A percentile compares a stretch with the other conserved stretches of the same genome.
These are phyloP conservation scores for Eutrema salsugineum DNA, from an alignment of 441 rosid genomes.

Conservation along the genomic window DNA sequence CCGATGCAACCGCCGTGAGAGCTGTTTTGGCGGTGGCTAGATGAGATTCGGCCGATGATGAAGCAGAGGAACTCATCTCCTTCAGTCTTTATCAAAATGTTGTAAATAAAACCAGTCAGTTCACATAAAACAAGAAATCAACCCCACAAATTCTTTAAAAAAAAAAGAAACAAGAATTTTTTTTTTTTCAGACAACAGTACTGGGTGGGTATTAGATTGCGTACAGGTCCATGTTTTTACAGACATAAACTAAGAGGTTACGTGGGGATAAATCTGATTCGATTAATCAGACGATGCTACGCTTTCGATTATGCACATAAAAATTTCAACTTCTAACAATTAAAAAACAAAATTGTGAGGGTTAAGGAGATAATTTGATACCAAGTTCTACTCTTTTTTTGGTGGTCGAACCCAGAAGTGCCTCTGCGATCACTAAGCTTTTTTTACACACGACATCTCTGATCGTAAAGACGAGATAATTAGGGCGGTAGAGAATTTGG, in stretches of 20 bases:
- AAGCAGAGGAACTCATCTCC: slow-evolving; percentile 21
- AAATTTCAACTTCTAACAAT: background rate
- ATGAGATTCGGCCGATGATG: slow-evolving; percentile 33
- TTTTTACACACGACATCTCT: background rate
- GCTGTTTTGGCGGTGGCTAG: slow-evolving; percentile 50
- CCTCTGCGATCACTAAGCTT: slow-evolving; percentile 13
- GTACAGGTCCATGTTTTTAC: too few species aligned
- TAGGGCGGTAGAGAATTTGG: background rate
- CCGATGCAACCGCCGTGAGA: slow-evolving; percentile 56
- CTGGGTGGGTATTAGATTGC: too few species aligned
- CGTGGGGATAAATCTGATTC: background rate
- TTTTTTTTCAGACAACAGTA: too few species aligned
- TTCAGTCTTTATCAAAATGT: background rate
- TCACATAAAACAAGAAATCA: too few species aligned
- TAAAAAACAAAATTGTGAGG: background rate
- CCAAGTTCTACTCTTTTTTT: background rate
- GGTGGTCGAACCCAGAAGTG: background rate
- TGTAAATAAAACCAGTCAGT: too few species aligned
- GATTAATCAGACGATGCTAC: background rate
- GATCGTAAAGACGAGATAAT: background rate
- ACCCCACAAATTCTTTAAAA: too few species aligned
- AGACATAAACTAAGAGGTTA: too few species aligned
- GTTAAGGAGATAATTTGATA: background rate
- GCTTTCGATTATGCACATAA: background rate
- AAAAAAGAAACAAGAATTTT: too few species aligned